Conservation (phyloP, 768 basidiomycete genomes). For the Suillus discolor region DNA sequence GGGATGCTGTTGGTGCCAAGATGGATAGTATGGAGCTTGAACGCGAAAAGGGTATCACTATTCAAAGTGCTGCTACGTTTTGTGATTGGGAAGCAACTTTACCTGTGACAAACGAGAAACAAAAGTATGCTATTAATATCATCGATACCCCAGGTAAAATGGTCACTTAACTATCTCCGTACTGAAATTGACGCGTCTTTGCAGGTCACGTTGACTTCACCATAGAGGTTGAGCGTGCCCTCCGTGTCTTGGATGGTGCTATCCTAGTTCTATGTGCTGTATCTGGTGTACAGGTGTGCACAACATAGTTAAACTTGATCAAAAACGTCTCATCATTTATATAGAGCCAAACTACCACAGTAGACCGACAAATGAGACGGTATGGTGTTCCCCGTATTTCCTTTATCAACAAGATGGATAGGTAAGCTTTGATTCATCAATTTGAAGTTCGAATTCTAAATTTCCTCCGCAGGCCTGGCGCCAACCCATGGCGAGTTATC, state of each 20-base stretch:
- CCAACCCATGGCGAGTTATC: conserved; percentile 96
- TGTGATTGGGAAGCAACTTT: conserved; percentile 89
- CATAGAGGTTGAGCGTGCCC: conserved; percentile 96
- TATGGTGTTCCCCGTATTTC: conserved; percentile 96
- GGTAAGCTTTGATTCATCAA: conserved; percentile 44
- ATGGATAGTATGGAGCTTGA: conserved; percentile 99
- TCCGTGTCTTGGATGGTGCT: conserved; percentile 96
- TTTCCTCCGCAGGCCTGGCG: conserved; percentile 69
- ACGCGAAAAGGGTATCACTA: conserved; percentile 98
- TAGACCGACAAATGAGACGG: conserved; percentile 97
- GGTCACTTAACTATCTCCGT: not conserved
- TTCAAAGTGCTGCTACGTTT: conserved; percentile 98
- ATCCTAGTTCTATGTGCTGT: conserved; percentile 96
- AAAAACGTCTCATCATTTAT: not conserved
- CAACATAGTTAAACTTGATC: not conserved
- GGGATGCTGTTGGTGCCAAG: conserved; percentile 96
- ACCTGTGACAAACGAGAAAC: conserved; percentile 59
- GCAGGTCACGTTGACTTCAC: conserved; percentile 99
- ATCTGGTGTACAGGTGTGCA: conserved; percentile 84
- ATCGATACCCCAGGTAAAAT: conserved; percentile 92
- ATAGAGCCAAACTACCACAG: conserved; percentile 97
- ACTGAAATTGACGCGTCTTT: conserved; percentile 8
- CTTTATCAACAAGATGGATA: conserved; percentile 99
- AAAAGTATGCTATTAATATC: conserved; percentile 94
- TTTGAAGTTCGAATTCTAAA: not conserved